Evolutionary conservation across 352 stramenopile species (phyloP).

Genomic region (Globisporangium spinosum): DNA sequence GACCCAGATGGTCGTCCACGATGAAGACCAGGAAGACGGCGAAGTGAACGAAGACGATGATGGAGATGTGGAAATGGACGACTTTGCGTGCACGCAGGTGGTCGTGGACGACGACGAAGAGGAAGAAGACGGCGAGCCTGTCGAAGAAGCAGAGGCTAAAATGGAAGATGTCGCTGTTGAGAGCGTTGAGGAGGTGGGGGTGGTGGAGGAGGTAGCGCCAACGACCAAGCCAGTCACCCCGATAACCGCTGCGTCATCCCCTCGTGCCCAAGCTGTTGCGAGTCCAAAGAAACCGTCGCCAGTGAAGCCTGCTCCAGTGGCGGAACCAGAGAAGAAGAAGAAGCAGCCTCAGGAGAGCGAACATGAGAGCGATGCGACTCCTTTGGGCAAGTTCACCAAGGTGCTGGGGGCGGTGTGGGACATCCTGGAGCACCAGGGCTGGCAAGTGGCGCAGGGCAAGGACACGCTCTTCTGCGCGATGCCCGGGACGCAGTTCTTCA

Average conservation of each 20-base stretch:
- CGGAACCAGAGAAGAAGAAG: not conserved
- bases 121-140: not conserved
- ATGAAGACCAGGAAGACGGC: slow-evolving; percentile 8
- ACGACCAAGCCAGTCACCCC: not conserved
- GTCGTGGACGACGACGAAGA: slow-evolving; percentile 14
- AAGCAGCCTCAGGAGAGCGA: slow-evolving; percentile 1
- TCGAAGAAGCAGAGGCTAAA: not conserved
- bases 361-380: slow-evolving; percentile 13
- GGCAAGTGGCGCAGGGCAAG: slow-evolving; percentile 54
- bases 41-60: slow-evolving; percentile 28
- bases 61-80: slow-evolving; percentile 12
- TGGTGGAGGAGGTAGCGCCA: not conserved
- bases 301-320: not conserved
- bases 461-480: slow-evolving; percentile 73
- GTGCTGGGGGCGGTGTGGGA: slow-evolving; percentile 44
- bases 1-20: slow-evolving; percentile 11
- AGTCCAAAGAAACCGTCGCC: slow-evolving; percentile 5
- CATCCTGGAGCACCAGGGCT: slow-evolving; percentile 47
- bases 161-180: not conserved
- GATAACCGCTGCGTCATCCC: not conserved
- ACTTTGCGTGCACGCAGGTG: slow-evolving; percentile 12
- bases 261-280: not conserved
- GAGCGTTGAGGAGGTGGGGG: not conserved
- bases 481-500: slow-evolving; percentile 76
- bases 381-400: slow-evolving; percentile 39